These are phyloP conservation scores for Beta lomatogona DNA, from an alignment of 179 eudicot genomes.

Conservation along the genomic window DNA sequence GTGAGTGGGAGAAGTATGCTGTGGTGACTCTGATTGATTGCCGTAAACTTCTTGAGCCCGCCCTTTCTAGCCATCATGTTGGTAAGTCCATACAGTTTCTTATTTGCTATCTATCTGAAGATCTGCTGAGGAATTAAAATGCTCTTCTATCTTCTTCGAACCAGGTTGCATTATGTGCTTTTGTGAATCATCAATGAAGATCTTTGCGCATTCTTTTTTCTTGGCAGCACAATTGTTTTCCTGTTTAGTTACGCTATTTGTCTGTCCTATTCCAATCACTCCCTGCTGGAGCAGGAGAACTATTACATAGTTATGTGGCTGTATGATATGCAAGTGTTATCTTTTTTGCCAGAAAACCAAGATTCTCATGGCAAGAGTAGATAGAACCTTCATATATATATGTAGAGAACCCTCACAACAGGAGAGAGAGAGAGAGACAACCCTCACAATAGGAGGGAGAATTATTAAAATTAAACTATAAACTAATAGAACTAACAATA, in stretches of 20 bases:
- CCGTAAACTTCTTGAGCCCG: slow-evolving; percentile 74
- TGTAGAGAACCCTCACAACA: too few species aligned
- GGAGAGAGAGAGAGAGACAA: too few species aligned
- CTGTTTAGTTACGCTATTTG: background rate
- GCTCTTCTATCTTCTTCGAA: background rate
- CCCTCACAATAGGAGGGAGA: too few species aligned
- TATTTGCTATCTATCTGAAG: background rate
- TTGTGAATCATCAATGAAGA: slow-evolving; percentile 1
- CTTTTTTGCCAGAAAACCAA: too few species aligned
- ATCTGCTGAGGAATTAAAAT: background rate
- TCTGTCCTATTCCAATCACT: background rate
- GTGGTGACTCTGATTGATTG: slow-evolving; percentile 80
- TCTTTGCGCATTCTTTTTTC: background rate
- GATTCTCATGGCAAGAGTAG: too few species aligned
- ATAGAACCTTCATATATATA: too few species aligned
- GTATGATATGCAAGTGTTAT: too few species aligned
- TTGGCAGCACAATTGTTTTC: background rate
- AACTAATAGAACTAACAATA: too few species aligned
- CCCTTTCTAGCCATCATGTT: slow-evolving; percentile 56
- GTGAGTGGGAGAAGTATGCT: slow-evolving; percentile 79
- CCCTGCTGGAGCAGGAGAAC: background rate
- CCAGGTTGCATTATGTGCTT: background rate
- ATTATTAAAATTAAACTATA: too few species aligned
- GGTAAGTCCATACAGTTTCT: slow-evolving; percentile 46
- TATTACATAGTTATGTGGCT: background rate